phyloP scores from a whole-genome alignment of 495 filamentous ascomycete genomes.

The Schizothecium vesticola region DNA sequence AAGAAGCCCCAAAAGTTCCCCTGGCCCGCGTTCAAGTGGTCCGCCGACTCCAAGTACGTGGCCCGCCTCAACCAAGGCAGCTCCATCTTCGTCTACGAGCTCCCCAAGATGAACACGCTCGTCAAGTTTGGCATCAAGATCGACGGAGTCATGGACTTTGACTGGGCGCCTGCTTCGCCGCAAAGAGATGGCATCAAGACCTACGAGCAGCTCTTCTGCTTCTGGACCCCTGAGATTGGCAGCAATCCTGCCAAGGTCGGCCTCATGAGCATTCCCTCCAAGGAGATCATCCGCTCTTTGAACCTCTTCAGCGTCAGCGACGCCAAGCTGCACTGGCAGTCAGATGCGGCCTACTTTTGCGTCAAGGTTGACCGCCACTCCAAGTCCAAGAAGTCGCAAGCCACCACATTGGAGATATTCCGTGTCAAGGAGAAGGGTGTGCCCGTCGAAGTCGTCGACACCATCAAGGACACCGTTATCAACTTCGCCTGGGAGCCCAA shows the following conservation, averaged over 20 bases:
- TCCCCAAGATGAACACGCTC: conserved; percentile 84
- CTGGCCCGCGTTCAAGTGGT: conserved; percentile 99
- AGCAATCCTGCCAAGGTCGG: conserved; percentile 97
- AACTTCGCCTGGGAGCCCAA: conserved; percentile 99
- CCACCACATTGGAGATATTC: conserved; percentile 98
- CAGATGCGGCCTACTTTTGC: conserved; percentile 84
- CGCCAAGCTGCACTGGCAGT: conserved; percentile 97
- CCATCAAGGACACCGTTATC: conserved; percentile 94
- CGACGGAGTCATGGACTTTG: conserved; percentile 94
- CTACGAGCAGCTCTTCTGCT: conserved; percentile 94
- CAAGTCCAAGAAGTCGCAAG: conserved; percentile 96
- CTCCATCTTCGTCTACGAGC: conserved; percentile 89
- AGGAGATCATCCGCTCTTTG: conserved; percentile 84
- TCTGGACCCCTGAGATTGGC: conserved; percentile 97
- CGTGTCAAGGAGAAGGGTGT: conserved; percentile 93
- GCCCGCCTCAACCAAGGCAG: conserved; percentile 83
- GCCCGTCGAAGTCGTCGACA: conserved; percentile 94
- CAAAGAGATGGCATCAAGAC: conserved; percentile 74
- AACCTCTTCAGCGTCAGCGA: conserved; percentile 97
- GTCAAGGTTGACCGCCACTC: conserved; percentile 98
- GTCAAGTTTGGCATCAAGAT: conserved; percentile 89
- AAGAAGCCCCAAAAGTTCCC: conserved; percentile 85
- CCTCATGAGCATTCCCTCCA: conserved; percentile 92
- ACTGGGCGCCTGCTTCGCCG: conserved; percentile 84
- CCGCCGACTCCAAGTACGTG: conserved; percentile 92